These are phyloP conservation scores for Excoecaria cochinchinensis DNA, from an alignment of 345 rosid species.

Conservation along the genomic window DNA sequence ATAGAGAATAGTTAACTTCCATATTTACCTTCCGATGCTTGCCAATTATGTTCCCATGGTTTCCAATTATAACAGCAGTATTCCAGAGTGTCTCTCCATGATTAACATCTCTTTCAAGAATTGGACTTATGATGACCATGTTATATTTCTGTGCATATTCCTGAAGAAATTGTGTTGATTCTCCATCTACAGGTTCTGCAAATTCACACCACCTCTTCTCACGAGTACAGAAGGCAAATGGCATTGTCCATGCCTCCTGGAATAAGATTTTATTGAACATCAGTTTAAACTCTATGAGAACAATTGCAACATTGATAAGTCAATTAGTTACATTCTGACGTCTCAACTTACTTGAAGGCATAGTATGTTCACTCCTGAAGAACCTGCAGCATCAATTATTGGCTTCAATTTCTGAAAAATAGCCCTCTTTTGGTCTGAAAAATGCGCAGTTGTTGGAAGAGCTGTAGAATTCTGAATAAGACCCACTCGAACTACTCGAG, in stretches of 20 bases:
- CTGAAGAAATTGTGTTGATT: conserved; percentile 82
- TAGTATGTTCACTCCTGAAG: conserved; percentile 83
- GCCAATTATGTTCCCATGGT: conserved; percentile 84
- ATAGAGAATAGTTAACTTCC: not conserved
- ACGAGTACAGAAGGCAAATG: conserved; percentile 93
- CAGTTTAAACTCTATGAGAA: not conserved
- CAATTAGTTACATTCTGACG: not conserved
- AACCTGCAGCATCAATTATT: conserved; percentile 79
- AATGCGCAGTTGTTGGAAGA: conserved; percentile 76
- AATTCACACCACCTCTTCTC: conserved; percentile 98
- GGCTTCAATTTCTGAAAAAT: conserved; percentile 69
- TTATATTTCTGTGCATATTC: conserved; percentile 64
- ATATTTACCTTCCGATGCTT: conserved; percentile 81
- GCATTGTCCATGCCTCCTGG: conserved; percentile 98
- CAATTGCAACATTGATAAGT: not conserved
- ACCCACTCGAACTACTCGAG: conserved; percentile 81
- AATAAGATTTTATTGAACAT: conserved; percentile 1
- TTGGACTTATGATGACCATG: conserved; percentile 88
- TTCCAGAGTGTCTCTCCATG: conserved; percentile 96
- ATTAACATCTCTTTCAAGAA: conserved; percentile 87
- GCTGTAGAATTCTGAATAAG: conserved; percentile 82
- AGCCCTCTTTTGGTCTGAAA: conserved; percentile 63
- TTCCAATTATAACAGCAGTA: conserved; percentile 83
- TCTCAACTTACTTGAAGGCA: conserved; percentile 64
- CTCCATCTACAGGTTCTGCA: conserved; percentile 88